Base-by-base conservation (phyloP, 768 basidiomycete genomes). In the Sporobolomyces pararoseus region DNA sequence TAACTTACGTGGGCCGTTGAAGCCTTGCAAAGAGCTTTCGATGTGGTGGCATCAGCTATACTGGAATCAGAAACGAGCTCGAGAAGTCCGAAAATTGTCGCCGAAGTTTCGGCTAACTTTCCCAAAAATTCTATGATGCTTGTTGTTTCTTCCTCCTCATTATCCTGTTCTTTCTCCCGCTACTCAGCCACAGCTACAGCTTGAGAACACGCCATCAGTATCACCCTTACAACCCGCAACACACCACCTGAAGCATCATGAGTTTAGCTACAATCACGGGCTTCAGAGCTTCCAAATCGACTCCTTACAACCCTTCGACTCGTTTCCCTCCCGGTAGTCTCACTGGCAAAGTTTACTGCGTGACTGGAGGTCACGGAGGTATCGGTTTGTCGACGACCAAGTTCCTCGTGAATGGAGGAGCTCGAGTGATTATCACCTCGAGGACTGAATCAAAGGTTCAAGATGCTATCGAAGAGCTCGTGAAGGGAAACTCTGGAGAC, bases 401-500 rank as follows among this genome's bases (percentile, higher is more conserved):
- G 60, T 82, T 83, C 70, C 83, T 88, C 25, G 84, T 82, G 0
- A 80, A 81, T 10, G 80, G 78, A 12, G 85, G 86, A 21, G 83
- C 83, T 0, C 83, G 82, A 76, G 84, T 87, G 9, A 86, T 86
- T 71, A 81, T 87, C 70, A 84, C 82, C 0, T 83, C 84, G 10
- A 82, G 86, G 23, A 82, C 80, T 70, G 83, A 84, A 70, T 72
- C 73, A 21, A 81, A 79, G 54, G 86, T 84, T 12, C 80, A 77
- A 27, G 82, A 76, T 10, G 85, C 85, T 3, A 83, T 86, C n/a
- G 79, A 78, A 31, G 76, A 79, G 35, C 78, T 88, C 46, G 77
- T 82, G 0, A 68, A 84, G 0, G 81, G 81, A 29, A 79, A 79
- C 0, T 71, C 84, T n/a, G 1, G 81, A 82, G 34, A 79, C 77